Evolutionary conservation across 306 rosid species (phyloP).

Genomic region (Glycine tomentella): DNA sequence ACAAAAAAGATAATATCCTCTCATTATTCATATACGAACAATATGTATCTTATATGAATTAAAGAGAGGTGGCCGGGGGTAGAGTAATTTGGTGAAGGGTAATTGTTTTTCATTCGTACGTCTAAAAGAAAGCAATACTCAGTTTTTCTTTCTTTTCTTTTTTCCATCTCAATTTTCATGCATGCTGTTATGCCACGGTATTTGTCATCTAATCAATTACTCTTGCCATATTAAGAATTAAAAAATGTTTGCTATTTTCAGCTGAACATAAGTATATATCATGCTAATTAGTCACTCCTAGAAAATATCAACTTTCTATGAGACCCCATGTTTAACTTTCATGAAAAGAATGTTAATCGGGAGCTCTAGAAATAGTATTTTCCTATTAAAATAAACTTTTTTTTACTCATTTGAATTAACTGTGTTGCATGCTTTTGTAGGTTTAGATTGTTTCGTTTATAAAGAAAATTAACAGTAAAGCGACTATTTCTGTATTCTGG

Average conservation of each 20-base stretch:
- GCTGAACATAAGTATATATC: background rate
- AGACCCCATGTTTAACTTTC: background rate
- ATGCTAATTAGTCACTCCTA: background rate
- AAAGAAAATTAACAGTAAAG: background rate
- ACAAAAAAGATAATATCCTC: background rate
- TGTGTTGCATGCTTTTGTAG: background rate
- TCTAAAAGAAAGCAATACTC: background rate
- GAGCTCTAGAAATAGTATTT: background rate
- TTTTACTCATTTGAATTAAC: background rate
- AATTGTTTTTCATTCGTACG: background rate
- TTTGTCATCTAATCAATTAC: background rate
- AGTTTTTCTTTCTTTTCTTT: background rate
- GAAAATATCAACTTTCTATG: background rate
- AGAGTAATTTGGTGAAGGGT: background rate
- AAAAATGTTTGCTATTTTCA: background rate
- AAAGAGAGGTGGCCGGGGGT: background rate
- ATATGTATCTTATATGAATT: background rate
- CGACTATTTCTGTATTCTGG: background rate
- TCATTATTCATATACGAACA: background rate
- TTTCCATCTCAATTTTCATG: constrained; percentile 1
- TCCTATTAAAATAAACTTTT: background rate
- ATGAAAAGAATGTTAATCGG: background rate
- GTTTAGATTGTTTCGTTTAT: too few relatives aligned
- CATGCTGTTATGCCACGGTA: background rate
- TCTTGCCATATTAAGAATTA: background rate